Evolutionary conservation across 192 early-diverging fungal species (phyloP), one percentile per base, ranked within the genome.

Genomic region (Backusella australiensis): DNA sequence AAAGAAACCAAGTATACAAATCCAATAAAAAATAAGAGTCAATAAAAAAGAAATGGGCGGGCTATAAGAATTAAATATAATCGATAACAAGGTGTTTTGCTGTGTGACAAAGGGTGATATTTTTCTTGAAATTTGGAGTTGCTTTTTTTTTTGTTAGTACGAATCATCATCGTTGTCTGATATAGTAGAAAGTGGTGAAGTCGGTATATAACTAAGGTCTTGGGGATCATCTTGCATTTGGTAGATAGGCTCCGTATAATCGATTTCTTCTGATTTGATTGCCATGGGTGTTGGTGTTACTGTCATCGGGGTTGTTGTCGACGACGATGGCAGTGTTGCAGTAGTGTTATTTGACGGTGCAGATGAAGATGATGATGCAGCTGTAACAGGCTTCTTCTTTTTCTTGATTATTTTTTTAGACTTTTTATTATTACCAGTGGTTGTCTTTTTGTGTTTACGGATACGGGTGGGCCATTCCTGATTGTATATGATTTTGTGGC

Each of bases 381-480:
- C 9, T 34, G 32, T 2, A 32, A 35, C 67, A 35, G 67, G 1
- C 17, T 36, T 68, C 6, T 39, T 36, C 6, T 52, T 35, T 34
- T 73, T 73, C 34, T 73, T 75, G 32, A 34, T 46, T 8, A 9
- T 6, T 26, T 67, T 65, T 34, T 67, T 75, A 17, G 34, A 39
- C 29, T 75, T 67, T 38, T 63, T 67, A 9, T 75, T 75, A 4
- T 67, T 34, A 5, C 11, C 35, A 19, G 34, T 69, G 5, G 36
- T 35, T 6, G 15, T 19, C 21, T 75, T 74, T 35, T 78, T 78
- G 23, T 53, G 21, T 21, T 78, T 78, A 15, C 78, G 67, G 8
- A 34, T 72, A 21, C 78, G 67, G 8, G 41, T 72, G 4, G 78
- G 78, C 78, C 78, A 79, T 72, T 79, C 78, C 3, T 75, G 74